Conservation (phyloP, 2,329 filamentous ascomycete genomes). For the Venturia nashicola region DNA sequence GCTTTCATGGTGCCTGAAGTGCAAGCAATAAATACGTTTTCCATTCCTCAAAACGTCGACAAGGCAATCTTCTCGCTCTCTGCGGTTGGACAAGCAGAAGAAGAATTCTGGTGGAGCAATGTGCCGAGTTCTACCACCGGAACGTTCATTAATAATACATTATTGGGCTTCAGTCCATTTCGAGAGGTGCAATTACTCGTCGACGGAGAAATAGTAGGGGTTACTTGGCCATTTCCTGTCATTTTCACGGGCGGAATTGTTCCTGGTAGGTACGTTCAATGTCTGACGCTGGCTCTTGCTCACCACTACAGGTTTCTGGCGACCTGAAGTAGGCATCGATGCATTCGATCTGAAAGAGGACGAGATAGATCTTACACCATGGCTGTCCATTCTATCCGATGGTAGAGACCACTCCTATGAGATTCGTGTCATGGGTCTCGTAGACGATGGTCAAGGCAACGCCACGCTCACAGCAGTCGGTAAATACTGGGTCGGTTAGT, state of each 20-base stretch:
- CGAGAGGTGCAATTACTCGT: slow-evolving; percentile 68
- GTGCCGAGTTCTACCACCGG: slow-evolving; percentile 49
- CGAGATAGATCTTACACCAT: slow-evolving; percentile 72
- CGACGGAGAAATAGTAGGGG: slow-evolving; percentile 59
- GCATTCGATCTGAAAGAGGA: slow-evolving; percentile 69
- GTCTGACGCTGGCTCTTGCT: not conserved
- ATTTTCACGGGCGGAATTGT: slow-evolving; percentile 74
- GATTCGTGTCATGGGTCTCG: slow-evolving; percentile 53
- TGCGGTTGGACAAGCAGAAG: slow-evolving; percentile 60
- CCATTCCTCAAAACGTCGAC: slow-evolving; percentile 53
- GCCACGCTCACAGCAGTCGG: slow-evolving; percentile 32
- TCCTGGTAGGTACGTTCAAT: slow-evolving; percentile 26
- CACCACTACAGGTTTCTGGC: slow-evolving; percentile 45
- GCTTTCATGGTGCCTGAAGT: slow-evolving; percentile 51
- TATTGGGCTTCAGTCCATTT: slow-evolving; percentile 61
- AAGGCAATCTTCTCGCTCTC: slow-evolving; percentile 65
- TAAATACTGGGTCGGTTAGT: slow-evolving; percentile 49
- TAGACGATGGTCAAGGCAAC: slow-evolving; percentile 34
- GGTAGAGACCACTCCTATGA: slow-evolving; percentile 53
- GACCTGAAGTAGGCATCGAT: slow-evolving; percentile 66
- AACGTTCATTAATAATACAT: slow-evolving; percentile 37
- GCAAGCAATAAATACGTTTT: slow-evolving; percentile 35
- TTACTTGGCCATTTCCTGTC: slow-evolving; percentile 73
- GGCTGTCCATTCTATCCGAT: slow-evolving; percentile 57
- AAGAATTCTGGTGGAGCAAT: slow-evolving; percentile 83